Evolutionary conservation across 805 yeast genomes (phyloP).

Genomic region (Ogataea minuta): DNA sequence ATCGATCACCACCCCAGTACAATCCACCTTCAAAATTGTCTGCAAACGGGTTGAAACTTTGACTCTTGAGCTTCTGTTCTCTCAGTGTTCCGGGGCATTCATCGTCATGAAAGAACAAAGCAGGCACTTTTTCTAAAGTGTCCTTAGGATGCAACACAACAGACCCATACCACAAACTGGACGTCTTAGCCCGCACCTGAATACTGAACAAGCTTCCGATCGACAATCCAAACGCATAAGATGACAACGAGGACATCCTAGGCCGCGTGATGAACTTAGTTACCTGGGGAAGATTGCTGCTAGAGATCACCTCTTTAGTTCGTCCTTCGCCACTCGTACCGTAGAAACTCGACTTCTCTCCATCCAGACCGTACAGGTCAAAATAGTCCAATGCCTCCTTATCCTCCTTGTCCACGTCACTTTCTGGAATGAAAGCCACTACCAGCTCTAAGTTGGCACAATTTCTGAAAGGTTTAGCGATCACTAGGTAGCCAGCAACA

Average conservation of each 20-base stretch:
- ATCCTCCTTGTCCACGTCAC: slow-evolving; percentile 33
- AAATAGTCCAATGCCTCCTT: slow-evolving; percentile 34
- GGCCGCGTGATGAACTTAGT: slow-evolving; percentile 50
- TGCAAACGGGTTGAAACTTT: slow-evolving; percentile 73
- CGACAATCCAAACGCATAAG: slow-evolving; percentile 69
- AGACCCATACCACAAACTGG: slow-evolving; percentile 93
- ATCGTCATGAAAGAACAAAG: slow-evolving; percentile 89
- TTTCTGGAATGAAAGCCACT: slow-evolving; percentile 70
- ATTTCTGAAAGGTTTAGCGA: slow-evolving; percentile 52
- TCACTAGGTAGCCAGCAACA: slow-evolving; percentile 70
- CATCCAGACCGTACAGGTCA: slow-evolving; percentile 39
- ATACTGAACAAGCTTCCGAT: slow-evolving; percentile 67
- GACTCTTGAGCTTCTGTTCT: slow-evolving; percentile 57
- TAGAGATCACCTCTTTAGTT: slow-evolving; percentile 14
- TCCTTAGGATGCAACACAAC: slow-evolving; percentile 67
- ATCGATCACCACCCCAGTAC: slow-evolving; percentile 92
- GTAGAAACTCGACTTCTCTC: slow-evolving; percentile 28
- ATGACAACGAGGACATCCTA: slow-evolving; percentile 45
- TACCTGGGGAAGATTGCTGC: slow-evolving; percentile 24
- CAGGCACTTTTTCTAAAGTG: slow-evolving; percentile 65
- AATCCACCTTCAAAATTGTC: slow-evolving; percentile 45
- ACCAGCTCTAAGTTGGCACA: slow-evolving; percentile 53
- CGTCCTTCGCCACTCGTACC: slow-evolving; percentile 3
- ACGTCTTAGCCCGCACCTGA: slow-evolving; percentile 78
- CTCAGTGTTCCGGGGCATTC: slow-evolving; percentile 72